Conservation (phyloP, 352 stramenopile species). For the Phytopythium delawarense region DNA sequence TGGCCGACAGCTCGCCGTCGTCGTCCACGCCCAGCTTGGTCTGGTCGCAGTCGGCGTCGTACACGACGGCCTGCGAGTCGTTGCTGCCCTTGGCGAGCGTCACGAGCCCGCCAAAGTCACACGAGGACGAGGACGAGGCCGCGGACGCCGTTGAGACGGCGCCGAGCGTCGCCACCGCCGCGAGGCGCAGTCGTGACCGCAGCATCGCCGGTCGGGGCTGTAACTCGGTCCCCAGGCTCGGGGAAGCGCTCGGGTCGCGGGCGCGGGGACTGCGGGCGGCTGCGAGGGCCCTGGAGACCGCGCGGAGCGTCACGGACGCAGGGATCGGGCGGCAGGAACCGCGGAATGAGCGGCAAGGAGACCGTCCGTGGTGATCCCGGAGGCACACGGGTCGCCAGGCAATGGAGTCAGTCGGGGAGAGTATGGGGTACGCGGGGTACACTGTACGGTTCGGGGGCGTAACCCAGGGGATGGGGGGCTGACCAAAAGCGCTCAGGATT, state of each 20-base stretch:
- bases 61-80: slow-evolving; percentile 28
- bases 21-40: slow-evolving; percentile 28
- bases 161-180: slow-evolving; percentile 4
- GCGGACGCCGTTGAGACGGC: slow-evolving; percentile 8
- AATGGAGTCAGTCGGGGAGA: not conserved
- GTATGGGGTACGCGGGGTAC: not conserved
- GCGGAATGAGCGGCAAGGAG: not conserved
- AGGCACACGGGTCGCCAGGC: not conserved
- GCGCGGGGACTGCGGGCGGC: not conserved
- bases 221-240: not conserved
- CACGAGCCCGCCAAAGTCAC: slow-evolving; percentile 30
- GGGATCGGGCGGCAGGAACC: not conserved
- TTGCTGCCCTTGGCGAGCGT: slow-evolving; percentile 33
- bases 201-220: not conserved
- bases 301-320: not conserved
- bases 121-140: slow-evolving; percentile 7
- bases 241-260: not conserved
- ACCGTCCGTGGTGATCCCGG: not conserved
- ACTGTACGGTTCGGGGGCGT: not conserved
- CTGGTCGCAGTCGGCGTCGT: slow-evolving; percentile 26
- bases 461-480: not conserved
- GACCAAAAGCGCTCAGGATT: not conserved
- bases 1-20: slow-evolving; percentile 28
- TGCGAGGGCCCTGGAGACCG: not conserved
- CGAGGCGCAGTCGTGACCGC: not conserved